Conservation (phyloP, 1,139 yeast genomes). For the Pichia sp. region DNA sequence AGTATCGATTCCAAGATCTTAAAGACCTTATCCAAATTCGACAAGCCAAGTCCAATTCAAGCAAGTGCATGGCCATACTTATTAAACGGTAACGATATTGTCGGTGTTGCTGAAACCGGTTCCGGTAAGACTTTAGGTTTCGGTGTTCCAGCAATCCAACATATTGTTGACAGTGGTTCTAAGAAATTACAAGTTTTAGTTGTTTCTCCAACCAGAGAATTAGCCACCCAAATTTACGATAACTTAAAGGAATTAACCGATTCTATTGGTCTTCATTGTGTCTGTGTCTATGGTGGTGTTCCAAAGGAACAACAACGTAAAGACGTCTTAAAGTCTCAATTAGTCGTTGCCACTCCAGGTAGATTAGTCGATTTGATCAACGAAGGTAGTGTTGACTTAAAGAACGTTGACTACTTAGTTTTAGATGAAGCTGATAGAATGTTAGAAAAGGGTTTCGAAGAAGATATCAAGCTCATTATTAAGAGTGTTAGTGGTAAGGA, state of each 20-base stretch:
- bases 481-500: conserved; percentile 44
- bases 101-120: conserved; percentile 99
- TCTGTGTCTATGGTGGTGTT: conserved; percentile 96
- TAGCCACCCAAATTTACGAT: conserved; percentile 92
- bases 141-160: conserved; percentile 95
- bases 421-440: conserved; percentile 98
- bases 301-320: conserved; percentile 88
- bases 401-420: conserved; percentile 72
- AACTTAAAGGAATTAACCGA: conserved; percentile 69
- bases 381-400: conserved; percentile 79
- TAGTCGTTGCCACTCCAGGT: conserved; percentile 97
- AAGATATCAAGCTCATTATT: conserved; percentile 85
- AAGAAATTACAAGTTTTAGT: conserved; percentile 73
- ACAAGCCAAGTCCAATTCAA: conserved; percentile 95
- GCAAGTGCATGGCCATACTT: conserved; percentile 97
- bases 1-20: conserved; percentile 55
- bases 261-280: conserved; percentile 63
- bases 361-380: conserved; percentile 87
- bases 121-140: conserved; percentile 98
- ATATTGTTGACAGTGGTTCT: conserved; percentile 44
- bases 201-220: conserved; percentile 95
- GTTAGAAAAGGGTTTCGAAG: conserved; percentile 97
- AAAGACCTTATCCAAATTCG: conserved; percentile 62
- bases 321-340: conserved; percentile 57
- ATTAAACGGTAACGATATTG: conserved; percentile 76